Evolutionary conservation across 2,329 filamentous ascomycete species (phyloP), one percentile per base, ranked within the genome.

Genomic region (Chaetomium olivaceum): DNA sequence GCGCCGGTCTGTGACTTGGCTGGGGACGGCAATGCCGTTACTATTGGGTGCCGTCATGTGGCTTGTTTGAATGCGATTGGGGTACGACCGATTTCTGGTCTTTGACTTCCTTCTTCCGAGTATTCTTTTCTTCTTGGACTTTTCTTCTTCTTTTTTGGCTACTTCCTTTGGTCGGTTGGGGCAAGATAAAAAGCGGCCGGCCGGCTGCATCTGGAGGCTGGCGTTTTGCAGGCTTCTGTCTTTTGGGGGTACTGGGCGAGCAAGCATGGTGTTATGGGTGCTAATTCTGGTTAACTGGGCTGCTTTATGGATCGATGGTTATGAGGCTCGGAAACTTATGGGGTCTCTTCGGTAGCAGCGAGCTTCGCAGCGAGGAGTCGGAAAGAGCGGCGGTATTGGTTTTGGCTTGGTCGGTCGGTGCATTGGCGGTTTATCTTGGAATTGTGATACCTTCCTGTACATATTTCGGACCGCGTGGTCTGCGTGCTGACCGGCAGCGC

Each of bases 361-460:
- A 9, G 55, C 21, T 39, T 46, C 14, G 23, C 36, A 21, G 33
- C 23, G 21, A 57, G 31, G 54, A 16, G 4, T 46, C 19, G 33
- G 54, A 14, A 16, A 2, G 25, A 16, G 46, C 21, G 29, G 39
- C 19, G 36, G 36, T 43, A 19, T 50, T 50, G 57, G 43, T 31
- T 31, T 21, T 48, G 25, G 4, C 21, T 21, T 50, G 57, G 31
- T 29, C 14, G 9, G n/a, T 25, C 23, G 33, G 27, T 33, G 57
- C 33, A 56, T 43, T 33, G 36, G 55, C 36, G 50, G 19, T 3
- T 56, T 33, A 2, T 4, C 11, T 39, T 33, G 29, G 27, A 9
- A 33, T 19, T 54, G 46, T n/a, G 58, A 61, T 46, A 56, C 33
- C 36, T 54, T 62, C 57, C n/a, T 50, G 57, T 59, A 36, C 33